phyloP scores from a whole-genome alignment of 768 basidiomycete genomes.

The Mycena belliarum region DNA sequence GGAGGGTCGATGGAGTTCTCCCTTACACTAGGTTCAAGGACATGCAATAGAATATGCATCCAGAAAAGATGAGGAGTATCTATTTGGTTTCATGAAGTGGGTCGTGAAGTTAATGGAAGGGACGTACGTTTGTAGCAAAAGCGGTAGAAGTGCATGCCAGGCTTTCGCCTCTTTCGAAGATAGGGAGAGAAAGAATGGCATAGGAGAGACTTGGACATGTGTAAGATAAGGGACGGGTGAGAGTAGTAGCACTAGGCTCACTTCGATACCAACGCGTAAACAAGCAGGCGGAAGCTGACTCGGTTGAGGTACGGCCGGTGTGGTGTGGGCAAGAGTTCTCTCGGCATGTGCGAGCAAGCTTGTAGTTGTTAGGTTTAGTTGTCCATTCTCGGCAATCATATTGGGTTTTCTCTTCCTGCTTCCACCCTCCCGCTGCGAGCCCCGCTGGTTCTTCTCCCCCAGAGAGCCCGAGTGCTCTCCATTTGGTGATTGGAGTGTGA shows the following conservation, averaged over 20 bases:
- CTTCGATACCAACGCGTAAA: constrained; percentile 1
- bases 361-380: too few relatives aligned
- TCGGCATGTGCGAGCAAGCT: too few relatives aligned
- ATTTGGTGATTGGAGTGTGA: too few relatives aligned
- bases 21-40: constrained; percentile 4
- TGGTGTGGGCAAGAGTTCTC: too few relatives aligned
- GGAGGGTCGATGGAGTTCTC: not conserved
- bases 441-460: too few relatives aligned
- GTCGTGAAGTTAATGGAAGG: not conserved
- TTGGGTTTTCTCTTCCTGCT: too few relatives aligned
- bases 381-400: too few relatives aligned
- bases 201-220: not conserved
- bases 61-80: constrained; percentile 1
- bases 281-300: constrained; percentile 1
- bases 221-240: not conserved
- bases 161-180: too few relatives aligned
- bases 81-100: not conserved
- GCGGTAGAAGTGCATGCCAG: not conserved
- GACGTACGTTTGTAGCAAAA: not conserved
- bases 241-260: not conserved
- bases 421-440: too few relatives aligned
- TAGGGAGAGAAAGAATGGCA: too few relatives aligned
- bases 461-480: too few relatives aligned
- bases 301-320: not conserved
- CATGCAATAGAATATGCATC: constrained; percentile 1